A percentile compares a stretch with the other conserved stretches of the same genome.
phyloP scores from a whole-genome alignment of 441 rosid genomes.

The Euphorbia schlechtendalii region DNA sequence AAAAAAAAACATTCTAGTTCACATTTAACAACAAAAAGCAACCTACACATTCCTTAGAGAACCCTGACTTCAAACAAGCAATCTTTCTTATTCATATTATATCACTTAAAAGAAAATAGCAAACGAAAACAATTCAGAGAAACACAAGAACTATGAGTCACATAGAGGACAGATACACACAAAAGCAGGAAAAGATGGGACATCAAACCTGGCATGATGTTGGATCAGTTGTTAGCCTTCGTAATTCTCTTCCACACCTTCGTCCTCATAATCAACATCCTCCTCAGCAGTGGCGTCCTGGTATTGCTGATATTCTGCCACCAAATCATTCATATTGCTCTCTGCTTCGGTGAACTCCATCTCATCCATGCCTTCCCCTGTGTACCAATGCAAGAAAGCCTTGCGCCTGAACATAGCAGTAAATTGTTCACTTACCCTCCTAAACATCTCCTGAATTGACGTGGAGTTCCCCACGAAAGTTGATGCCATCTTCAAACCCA shows the following conservation, averaged over 20 bases:
- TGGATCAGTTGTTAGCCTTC: slow-evolving; percentile 21
- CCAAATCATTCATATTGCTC: slow-evolving; percentile 77
- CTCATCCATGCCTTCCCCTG: slow-evolving; percentile 77
- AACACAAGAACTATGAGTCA: slow-evolving; percentile 12
- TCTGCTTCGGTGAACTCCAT: slow-evolving; percentile 82
- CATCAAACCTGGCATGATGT: slow-evolving; percentile 12
- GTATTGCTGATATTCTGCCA: slow-evolving; percentile 71
- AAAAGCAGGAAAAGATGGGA: background rate
- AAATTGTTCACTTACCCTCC: slow-evolving; percentile 76
- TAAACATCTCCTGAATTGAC: slow-evolving; percentile 74
- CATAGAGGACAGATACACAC: slow-evolving; percentile 7
- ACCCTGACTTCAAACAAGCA: background rate
- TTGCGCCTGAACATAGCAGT: slow-evolving; percentile 77
- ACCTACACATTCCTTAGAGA: background rate
- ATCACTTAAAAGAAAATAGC: slow-evolving; percentile 11
- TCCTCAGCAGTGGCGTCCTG: slow-evolving; percentile 72
- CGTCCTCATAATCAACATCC: slow-evolving; percentile 48
- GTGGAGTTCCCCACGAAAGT: slow-evolving; percentile 73
- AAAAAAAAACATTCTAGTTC: background rate
- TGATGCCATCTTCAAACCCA: slow-evolving; percentile 60
- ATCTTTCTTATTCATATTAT: slow-evolving; percentile 5
- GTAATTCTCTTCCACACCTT: slow-evolving; percentile 28
- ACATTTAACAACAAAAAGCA: background rate
- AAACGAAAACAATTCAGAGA: slow-evolving; percentile 12
- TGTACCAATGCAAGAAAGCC: slow-evolving; percentile 78